These are phyloP conservation scores for Alternaria rosae DNA, from an alignment of 2,329 filamentous ascomycete species.

Conservation along the genomic window DNA sequence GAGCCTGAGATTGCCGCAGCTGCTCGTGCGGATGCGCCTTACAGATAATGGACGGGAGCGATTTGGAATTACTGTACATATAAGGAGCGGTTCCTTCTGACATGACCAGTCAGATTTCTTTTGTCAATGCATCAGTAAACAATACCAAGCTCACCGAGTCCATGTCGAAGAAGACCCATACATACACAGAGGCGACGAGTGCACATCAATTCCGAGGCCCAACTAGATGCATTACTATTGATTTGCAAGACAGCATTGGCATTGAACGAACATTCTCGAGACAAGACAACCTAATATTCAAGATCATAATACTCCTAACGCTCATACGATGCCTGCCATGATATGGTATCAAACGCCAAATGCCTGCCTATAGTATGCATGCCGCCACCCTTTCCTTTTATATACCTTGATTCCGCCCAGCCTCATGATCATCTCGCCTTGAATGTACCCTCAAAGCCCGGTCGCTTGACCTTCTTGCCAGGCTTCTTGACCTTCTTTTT, in stretches of 20 bases:
- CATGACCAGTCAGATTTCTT: constrained; percentile 32
- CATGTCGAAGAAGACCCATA: background rate
- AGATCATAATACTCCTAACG: constrained; percentile 33
- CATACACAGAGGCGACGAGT: background rate
- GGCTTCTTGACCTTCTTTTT: constrained; percentile 62
- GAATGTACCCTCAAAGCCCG: constrained; percentile 73
- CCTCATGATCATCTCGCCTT: constrained; percentile 51
- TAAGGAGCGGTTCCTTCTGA: constrained; percentile 26
- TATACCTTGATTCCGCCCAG: background rate
- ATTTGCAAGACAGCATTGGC: background rate
- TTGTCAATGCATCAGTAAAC: constrained; percentile 24
- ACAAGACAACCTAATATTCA: constrained; percentile 32
- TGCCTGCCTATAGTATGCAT: constrained; percentile 27
- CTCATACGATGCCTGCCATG: constrained; percentile 35
- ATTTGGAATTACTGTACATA: constrained; percentile 42
- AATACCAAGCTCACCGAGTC: background rate
- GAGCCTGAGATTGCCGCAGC: constrained; percentile 94
- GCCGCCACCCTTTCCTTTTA: constrained; percentile 9
- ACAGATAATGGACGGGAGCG: constrained; percentile 43
- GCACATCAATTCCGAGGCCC: no score
- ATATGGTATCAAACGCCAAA: constrained; percentile 43
- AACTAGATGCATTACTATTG: background rate
- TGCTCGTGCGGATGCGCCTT: constrained; percentile 92
- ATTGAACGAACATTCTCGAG: background rate
- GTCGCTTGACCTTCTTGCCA: constrained; percentile 61